Conservation (phyloP, 768 basidiomycete genomes). For the Galerina sulciceps region DNA sequence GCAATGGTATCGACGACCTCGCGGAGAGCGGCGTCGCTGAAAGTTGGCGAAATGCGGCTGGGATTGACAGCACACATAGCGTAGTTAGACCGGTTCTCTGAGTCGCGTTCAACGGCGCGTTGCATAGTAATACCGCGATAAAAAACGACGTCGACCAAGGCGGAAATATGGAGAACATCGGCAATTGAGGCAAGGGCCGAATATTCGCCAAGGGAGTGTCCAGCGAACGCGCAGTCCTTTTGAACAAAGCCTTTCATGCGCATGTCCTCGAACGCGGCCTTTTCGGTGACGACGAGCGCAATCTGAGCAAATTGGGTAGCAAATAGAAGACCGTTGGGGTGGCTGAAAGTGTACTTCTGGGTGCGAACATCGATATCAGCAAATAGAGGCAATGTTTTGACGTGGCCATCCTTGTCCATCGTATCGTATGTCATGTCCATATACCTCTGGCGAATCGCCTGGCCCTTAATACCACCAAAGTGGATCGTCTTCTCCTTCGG, state of each 20-base stretch:
- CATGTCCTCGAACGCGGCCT: conserved; percentile 98
- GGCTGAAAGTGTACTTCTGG: conserved; percentile 97
- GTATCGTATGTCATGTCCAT: conserved; percentile 99
- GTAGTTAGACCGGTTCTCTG: conserved; percentile 91
- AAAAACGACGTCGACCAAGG: conserved; percentile 97
- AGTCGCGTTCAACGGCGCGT: conserved; percentile 96
- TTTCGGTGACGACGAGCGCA: conserved; percentile 96
- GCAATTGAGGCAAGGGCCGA: conserved; percentile 98
- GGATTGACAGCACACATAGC: conserved; percentile 99
- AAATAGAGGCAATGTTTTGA: conserved; percentile 96
- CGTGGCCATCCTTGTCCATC: conserved; percentile 93
- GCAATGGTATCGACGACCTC: conserved; percentile 96
- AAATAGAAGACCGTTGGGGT: conserved; percentile 92
- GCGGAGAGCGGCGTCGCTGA: conserved; percentile 93
- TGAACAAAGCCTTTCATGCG: conserved; percentile 95
- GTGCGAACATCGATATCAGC: conserved; percentile 94
- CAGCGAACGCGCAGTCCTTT: conserved; percentile 90
- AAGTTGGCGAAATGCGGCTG: conserved; percentile 90
- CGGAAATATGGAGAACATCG: conserved; percentile 92
- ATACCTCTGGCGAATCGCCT: conserved; percentile 97
- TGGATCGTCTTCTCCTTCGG: conserved; percentile 98
- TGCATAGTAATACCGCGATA: conserved; percentile 99
- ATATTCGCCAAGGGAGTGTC: conserved; percentile 98
- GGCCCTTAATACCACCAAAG: conserved; percentile 99
- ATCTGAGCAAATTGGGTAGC: conserved; percentile 99